These are phyloP conservation scores for Suillus discolor DNA, from an alignment of 768 basidiomycete species.

Conservation along the genomic window DNA sequence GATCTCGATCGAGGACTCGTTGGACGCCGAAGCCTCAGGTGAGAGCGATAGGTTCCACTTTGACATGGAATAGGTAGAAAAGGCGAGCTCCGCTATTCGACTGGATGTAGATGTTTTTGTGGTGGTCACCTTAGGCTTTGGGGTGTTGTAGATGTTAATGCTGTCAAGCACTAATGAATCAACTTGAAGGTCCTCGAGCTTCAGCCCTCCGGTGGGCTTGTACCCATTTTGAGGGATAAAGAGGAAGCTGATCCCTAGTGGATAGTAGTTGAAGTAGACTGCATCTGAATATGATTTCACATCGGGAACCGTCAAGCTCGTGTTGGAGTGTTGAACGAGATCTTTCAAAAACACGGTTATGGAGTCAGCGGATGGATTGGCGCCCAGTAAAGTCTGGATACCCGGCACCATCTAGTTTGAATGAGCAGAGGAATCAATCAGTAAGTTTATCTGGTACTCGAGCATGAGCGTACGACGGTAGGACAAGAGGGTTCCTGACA, in stretches of 20 bases:
- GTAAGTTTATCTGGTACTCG: neutral
- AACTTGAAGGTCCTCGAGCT: constrained; percentile 49
- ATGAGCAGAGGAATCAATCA: neutral
- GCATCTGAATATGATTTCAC: constrained; percentile 81
- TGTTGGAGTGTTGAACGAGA: constrained; percentile 24
- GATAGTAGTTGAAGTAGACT: constrained; percentile 84
- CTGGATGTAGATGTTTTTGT: constrained; percentile 37
- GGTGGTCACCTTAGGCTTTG: constrained; percentile 31
- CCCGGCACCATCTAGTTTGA: constrained; percentile 17
- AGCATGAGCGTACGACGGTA: neutral
- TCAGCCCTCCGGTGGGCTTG: constrained; percentile 50
- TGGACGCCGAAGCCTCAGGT: constrained; percentile 19
- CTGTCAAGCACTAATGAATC: constrained; percentile 62
- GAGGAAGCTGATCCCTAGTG: constrained; percentile 80
- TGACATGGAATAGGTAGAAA: constrained; percentile 56
- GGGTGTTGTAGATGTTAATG: constrained; percentile 82
- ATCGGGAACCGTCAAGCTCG: constrained; percentile 44
- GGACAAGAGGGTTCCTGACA: neutral
- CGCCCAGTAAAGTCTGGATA: constrained; percentile 49
- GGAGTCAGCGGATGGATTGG: constrained; percentile 47
- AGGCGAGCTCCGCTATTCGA: constrained; percentile 52
- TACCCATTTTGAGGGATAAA: constrained; percentile 70
- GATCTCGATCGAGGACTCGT: constrained; percentile 42
- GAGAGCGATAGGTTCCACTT: constrained; percentile 52
- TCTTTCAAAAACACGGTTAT: constrained; percentile 45